These are phyloP conservation scores for Danielozyma ontarioensis DNA, from an alignment of 805 yeast species.

Conservation along the genomic window DNA sequence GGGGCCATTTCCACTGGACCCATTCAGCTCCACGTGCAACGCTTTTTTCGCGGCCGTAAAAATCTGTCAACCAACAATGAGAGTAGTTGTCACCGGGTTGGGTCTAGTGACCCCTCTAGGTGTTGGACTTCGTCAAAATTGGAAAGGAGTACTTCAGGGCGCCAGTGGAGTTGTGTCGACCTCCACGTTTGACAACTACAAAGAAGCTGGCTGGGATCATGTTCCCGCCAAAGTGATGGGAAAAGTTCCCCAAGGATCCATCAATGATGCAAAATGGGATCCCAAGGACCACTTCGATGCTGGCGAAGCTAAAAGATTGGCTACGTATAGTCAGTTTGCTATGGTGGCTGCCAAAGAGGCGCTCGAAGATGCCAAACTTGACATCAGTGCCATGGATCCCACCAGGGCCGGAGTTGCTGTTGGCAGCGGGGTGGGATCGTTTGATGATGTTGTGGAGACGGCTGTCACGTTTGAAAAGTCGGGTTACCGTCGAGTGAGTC, in stretches of 20 bases:
- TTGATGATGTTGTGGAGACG: slow-evolving; percentile 66
- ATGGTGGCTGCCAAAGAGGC: slow-evolving; percentile 77
- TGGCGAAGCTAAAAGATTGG: slow-evolving; percentile 54
- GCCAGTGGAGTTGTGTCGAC: slow-evolving; percentile 61
- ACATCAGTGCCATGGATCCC: slow-evolving; percentile 10
- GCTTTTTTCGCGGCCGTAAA: too few relatives aligned
- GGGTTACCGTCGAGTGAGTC: slow-evolving; percentile 68
- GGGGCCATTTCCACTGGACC: too few relatives aligned
- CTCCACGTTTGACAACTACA: slow-evolving; percentile 29
- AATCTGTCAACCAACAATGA: too few relatives aligned
- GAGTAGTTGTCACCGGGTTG: slow-evolving; percentile 91
- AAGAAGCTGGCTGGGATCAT: slow-evolving; percentile 41
- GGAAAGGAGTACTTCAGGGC: slow-evolving; percentile 49
- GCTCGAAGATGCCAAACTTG: slow-evolving; percentile 51
- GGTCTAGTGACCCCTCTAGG: slow-evolving; percentile 89
- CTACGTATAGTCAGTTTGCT: slow-evolving; percentile 74
- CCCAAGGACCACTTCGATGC: slow-evolving; percentile 41
- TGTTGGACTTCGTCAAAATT: slow-evolving; percentile 49
- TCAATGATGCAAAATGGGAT: slow-evolving; percentile 47
- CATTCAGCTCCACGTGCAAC: too few relatives aligned
- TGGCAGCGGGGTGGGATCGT: slow-evolving; percentile 91
- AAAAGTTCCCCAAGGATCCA: slow-evolving; percentile 51
- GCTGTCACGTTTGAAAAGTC: slow-evolving; percentile 49
- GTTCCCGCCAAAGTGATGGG: slow-evolving; percentile 78
- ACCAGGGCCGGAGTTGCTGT: slow-evolving; percentile 66